Evolutionary conservation across 495 filamentous ascomycete genomes (phyloP).

Genomic region (Penicillium subrubescens): DNA sequence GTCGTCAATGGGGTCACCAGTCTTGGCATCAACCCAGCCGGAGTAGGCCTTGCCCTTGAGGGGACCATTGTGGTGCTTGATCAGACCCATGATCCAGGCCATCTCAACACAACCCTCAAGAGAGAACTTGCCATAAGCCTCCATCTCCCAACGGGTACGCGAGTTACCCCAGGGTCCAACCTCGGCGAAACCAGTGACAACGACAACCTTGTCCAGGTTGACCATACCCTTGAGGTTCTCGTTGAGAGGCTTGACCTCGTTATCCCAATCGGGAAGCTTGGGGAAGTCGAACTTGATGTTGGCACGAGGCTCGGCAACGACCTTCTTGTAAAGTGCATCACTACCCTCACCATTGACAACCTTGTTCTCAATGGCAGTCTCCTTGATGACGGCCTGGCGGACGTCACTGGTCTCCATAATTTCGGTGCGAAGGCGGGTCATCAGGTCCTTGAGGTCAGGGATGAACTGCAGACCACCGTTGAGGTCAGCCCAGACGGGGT

Average conservation of each 20-base stretch:
- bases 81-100: conserved; percentile 99
- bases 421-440: conserved; percentile 85
- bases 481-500: conserved; percentile 95
- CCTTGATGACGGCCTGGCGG: conserved; percentile 88
- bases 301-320: conserved; percentile 87
- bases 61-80: conserved; percentile 97
- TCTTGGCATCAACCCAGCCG: conserved; percentile 95
- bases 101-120: conserved; percentile 98
- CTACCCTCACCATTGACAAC: conserved; percentile 92
- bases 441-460: conserved; percentile 91
- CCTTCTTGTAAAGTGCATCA: conserved; percentile 91
- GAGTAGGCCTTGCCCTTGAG: conserved; percentile 96
- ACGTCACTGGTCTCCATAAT: conserved; percentile 95
- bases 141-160: conserved; percentile 98
- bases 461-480: conserved; percentile 98
- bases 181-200: conserved; percentile 95
- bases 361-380: conserved; percentile 96
- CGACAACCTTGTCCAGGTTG: conserved; percentile 94
- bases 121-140: conserved; percentile 94
- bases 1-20: conserved; percentile 93
- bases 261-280: conserved; percentile 83
- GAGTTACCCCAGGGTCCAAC: conserved; percentile 98
- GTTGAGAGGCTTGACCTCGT: conserved; percentile 86
- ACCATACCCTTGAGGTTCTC: conserved; percentile 93
- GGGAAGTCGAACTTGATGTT: conserved; percentile 99